Percentiles rank a stretch among this genome's conserved stretches.
Conservation (phyloP, 345 rosid genomes). For the Barbarea vulgaris region DNA sequence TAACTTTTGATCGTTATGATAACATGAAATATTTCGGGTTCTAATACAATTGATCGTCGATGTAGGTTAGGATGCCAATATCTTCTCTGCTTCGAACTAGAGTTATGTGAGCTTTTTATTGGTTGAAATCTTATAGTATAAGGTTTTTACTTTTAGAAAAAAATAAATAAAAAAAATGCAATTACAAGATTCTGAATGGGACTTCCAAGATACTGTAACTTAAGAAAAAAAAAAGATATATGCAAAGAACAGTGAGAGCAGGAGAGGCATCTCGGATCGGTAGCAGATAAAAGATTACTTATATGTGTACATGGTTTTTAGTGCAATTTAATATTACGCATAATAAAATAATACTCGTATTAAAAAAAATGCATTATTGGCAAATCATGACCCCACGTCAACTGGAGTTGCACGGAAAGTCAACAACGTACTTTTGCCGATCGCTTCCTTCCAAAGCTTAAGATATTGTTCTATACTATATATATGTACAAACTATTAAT, state of each 20-base stretch:
- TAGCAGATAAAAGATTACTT: not conserved
- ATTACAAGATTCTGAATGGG: not conserved
- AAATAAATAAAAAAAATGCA: too few species aligned
- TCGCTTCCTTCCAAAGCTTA: slow-evolving; percentile 25
- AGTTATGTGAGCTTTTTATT: not conserved
- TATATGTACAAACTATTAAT: not conserved
- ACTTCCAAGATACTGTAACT: slow-evolving; percentile 19
- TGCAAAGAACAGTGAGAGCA: not conserved
- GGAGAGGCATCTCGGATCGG: slow-evolving; percentile 30
- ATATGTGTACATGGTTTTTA: not conserved
- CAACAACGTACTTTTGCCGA: slow-evolving; percentile 45
- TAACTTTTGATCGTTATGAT: not conserved
- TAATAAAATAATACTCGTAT: not conserved
- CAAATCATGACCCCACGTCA: slow-evolving; percentile 38
- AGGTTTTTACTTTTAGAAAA: not conserved
- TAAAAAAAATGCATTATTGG: slow-evolving; percentile 6
- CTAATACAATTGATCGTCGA: too few species aligned
- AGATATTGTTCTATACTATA: slow-evolving; percentile 35
- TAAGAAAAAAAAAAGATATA: slow-evolving; percentile 5
- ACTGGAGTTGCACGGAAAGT: slow-evolving; percentile 43
- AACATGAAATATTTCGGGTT: too few species aligned
- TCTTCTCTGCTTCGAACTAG: not conserved
- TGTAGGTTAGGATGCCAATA: not conserved
- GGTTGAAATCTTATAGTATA: not conserved
- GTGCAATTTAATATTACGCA: not conserved